Evolutionary conservation across 1,284 basidiomycete species (phyloP).

Genomic region (Lignosus rhinocerotis): DNA sequence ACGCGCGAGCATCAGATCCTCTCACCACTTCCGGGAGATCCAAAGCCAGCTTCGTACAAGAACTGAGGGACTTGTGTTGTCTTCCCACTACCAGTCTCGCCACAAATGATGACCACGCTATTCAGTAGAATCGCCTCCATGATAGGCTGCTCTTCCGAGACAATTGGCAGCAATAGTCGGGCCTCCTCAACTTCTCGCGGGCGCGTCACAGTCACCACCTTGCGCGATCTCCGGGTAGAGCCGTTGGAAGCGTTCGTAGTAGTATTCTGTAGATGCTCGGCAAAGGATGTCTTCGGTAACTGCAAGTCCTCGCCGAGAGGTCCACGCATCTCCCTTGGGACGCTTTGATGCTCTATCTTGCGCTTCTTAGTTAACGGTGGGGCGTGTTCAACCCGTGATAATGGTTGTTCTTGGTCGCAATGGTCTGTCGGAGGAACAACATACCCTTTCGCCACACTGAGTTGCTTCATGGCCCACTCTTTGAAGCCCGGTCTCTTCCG

Average conservation of each 20-base stretch:
- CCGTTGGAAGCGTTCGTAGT: conserved; percentile 23
- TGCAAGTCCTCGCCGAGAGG: conserved; percentile 68
- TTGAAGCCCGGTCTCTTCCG: conserved; percentile 69
- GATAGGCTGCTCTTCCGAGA: conserved; percentile 92
- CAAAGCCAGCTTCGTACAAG: conserved; percentile 94
- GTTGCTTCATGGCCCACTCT: conserved; percentile 80
- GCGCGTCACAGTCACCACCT: conserved; percentile 67
- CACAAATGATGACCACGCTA: conserved; percentile 74
- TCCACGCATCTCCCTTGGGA: conserved; percentile 52
- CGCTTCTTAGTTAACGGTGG: conserved; percentile 43
- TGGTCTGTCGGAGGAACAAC: conserved; percentile 28
- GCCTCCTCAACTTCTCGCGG: conserved; percentile 76
- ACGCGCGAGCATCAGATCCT: not conserved
- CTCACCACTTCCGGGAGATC: conserved; percentile 76
- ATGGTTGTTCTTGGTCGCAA: not conserved
- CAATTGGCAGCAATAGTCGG: conserved; percentile 84
- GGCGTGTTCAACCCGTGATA: conserved; percentile 18
- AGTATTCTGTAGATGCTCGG: conserved; percentile 48
- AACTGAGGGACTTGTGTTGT: conserved; percentile 98
- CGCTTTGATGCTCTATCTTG: conserved; percentile 35
- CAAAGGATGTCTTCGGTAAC: conserved; percentile 63
- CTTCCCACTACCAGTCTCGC: conserved; percentile 96
- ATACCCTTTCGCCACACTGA: conserved; percentile 60
- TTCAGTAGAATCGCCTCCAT: conserved; percentile 91
- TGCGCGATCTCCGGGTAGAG: conserved; percentile 29